These are phyloP conservation scores for Diplodia mutila DNA, from an alignment of 2,329 filamentous ascomycete genomes.

Conservation along the genomic window DNA sequence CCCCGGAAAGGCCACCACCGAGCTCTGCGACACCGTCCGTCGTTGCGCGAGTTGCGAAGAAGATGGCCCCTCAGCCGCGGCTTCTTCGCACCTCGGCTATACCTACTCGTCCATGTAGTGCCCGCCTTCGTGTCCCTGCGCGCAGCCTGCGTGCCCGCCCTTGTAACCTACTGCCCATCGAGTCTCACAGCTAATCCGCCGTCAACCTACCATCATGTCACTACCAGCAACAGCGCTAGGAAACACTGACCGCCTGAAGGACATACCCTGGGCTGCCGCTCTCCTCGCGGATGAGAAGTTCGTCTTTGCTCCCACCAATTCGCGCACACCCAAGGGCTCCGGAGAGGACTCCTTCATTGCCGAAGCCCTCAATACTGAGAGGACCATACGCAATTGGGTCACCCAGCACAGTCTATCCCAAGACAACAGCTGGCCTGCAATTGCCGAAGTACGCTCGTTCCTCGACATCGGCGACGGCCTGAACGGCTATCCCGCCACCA, in stretches of 20 bases:
- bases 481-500: conserved; percentile 57
- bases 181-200: no score
- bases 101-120: background rate
- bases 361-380: conserved; percentile 55
- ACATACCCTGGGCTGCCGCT: conserved; percentile 55
- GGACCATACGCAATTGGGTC: conserved; percentile 54
- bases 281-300: conserved; percentile 50
- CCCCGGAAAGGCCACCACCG: background rate
- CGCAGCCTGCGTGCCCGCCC: no score
- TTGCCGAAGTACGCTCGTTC: conserved; percentile 44
- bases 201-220: background rate
- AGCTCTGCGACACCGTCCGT: background rate
- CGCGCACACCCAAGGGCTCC: conserved; percentile 43
- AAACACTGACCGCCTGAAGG: conserved; percentile 30
- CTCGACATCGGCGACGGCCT: conserved; percentile 55
- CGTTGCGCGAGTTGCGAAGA: background rate
- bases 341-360: conserved; percentile 59
- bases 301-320: conserved; percentile 44
- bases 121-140: background rate
- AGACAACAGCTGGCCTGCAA: conserved; percentile 29
- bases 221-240: background rate
- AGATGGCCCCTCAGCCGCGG: background rate
- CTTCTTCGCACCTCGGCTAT: conserved; percentile 9
- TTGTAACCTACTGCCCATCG: no score
- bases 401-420: conserved; percentile 33